phyloP scores from a whole-genome alignment of 768 basidiomycete genomes.

The Cyclocybe aegerita region DNA sequence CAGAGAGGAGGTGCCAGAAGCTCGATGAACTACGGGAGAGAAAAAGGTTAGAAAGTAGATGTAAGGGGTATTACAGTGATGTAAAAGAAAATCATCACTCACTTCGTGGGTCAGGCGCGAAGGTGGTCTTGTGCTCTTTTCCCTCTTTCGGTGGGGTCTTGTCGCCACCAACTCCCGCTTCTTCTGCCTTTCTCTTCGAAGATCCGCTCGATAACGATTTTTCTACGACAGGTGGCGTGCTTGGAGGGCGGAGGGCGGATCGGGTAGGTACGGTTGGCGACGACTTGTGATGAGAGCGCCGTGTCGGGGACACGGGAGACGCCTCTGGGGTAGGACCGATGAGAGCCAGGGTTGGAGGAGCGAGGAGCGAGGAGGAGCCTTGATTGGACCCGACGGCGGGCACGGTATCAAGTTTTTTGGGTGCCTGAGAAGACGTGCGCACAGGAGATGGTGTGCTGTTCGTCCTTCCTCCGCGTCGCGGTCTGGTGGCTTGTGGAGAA shows the following conservation, averaged over 20 bases:
- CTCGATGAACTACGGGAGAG: slow-evolving; percentile 45
- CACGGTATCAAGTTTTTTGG: slow-evolving; percentile 25
- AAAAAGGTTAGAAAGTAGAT: slow-evolving; percentile 22
- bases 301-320: slow-evolving; percentile 33
- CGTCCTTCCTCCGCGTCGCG: slow-evolving; percentile 16
- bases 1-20: slow-evolving; percentile 34
- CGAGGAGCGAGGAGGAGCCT: slow-evolving; percentile 29
- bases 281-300: slow-evolving; percentile 28
- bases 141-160: slow-evolving; percentile 63
- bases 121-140: slow-evolving; percentile 54
- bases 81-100: slow-evolving; percentile 26
- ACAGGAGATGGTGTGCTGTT: slow-evolving; percentile 19
- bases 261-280: slow-evolving; percentile 25
- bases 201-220: slow-evolving; percentile 34
- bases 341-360: slow-evolving; percentile 37
- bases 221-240: slow-evolving; percentile 29
- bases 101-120: slow-evolving; percentile 66
- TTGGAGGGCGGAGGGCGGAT: slow-evolving; percentile 26
- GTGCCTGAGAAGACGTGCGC: slow-evolving; percentile 22
- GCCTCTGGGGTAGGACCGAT: slow-evolving; percentile 41
- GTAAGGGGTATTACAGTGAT: background rate
- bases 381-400: slow-evolving; percentile 20
- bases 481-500: slow-evolving; percentile 12
- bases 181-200: slow-evolving; percentile 75
- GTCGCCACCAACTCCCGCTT: slow-evolving; percentile 52